Evolutionary conservation across 179 eudicot genomes (phyloP).

Genomic region (Beta lomatogona): DNA sequence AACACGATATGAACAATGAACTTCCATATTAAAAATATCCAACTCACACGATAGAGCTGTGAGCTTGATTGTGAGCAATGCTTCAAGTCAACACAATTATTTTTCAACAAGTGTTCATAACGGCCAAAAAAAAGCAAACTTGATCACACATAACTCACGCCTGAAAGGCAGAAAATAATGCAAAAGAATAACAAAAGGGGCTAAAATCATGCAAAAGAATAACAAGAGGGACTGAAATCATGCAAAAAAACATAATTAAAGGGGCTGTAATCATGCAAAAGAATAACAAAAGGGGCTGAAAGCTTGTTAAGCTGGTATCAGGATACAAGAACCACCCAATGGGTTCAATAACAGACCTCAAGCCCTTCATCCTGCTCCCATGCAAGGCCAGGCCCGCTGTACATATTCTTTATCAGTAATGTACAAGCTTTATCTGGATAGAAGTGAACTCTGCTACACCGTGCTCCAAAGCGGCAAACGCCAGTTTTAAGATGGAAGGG

Average conservation of each 20-base stretch:
- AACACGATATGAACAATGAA: conserved; percentile 46
- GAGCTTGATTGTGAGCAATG: conserved; percentile 30
- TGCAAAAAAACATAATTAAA: background rate
- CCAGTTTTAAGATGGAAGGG: conserved; percentile 98
- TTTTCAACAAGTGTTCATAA: background rate
- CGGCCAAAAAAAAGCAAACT: conserved; percentile 2
- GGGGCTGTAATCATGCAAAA: background rate
- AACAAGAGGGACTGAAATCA: conserved; percentile 2
- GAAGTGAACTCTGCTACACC: conserved; percentile 92
- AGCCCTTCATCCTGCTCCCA: conserved; percentile 99
- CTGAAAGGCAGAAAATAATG: background rate
- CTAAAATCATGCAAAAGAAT: conserved; percentile 14
- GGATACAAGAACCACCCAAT: conserved; percentile 85
- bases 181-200: background rate
- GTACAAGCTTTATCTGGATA: conserved; percentile 93
- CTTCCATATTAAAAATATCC: conserved; percentile 34
- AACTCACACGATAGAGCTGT: conserved; percentile 28
- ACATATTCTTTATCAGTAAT: conserved; percentile 90
- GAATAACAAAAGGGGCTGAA: background rate
- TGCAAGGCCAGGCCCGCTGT: conserved; percentile 88
- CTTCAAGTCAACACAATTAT: conserved; percentile 24
- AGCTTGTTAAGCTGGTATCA: conserved; percentile 33
- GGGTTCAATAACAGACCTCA: conserved; percentile 99
- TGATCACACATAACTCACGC: background rate
- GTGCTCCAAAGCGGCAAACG: conserved; percentile 88